phyloP scores from a whole-genome alignment of 129 eudicot genomes.

The Artemisia tridentata region DNA sequence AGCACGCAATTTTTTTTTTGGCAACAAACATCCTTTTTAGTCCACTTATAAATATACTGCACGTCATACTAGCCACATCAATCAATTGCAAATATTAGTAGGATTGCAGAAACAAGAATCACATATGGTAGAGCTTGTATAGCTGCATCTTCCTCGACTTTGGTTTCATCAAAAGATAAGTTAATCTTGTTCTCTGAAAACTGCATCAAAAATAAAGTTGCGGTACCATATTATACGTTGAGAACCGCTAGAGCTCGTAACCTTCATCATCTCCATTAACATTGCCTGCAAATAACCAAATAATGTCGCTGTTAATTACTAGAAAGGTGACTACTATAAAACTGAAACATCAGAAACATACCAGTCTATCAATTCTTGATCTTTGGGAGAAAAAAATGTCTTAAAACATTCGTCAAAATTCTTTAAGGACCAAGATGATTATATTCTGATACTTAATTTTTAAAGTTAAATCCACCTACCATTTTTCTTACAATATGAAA shows the following conservation, averaged over 20 bases:
- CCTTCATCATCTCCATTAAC: slow-evolving; percentile 73
- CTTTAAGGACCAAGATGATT: slow-evolving; percentile 7
- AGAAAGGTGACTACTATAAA: neutral
- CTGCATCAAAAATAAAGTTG: slow-evolving; percentile 61
- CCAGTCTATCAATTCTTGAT: too few species aligned
- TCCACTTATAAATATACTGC: slow-evolving; percentile 1
- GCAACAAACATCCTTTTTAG: neutral
- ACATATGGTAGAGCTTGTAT: slow-evolving; percentile 59
- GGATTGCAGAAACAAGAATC: slow-evolving; percentile 57
- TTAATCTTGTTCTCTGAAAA: slow-evolving; percentile 48
- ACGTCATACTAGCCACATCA: slow-evolving; percentile 37
- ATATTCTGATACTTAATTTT: neutral
- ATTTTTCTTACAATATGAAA: neutral
- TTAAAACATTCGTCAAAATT: too few species aligned
- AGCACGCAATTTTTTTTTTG: neutral
- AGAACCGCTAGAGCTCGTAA: slow-evolving; percentile 34
- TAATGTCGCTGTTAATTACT: neutral
- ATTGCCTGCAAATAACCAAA: slow-evolving; percentile 58
- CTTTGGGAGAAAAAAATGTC: too few species aligned
- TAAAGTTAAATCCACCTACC: neutral
- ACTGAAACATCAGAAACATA: neutral
- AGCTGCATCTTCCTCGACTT: slow-evolving; percentile 51
- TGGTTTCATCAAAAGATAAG: slow-evolving; percentile 31
- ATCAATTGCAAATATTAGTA: slow-evolving; percentile 58
- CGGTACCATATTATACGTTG: slow-evolving; percentile 54